Evolutionary conservation across 2,329 filamentous ascomycete genomes (phyloP).

Genomic region (Cercospora sojina): DNA sequence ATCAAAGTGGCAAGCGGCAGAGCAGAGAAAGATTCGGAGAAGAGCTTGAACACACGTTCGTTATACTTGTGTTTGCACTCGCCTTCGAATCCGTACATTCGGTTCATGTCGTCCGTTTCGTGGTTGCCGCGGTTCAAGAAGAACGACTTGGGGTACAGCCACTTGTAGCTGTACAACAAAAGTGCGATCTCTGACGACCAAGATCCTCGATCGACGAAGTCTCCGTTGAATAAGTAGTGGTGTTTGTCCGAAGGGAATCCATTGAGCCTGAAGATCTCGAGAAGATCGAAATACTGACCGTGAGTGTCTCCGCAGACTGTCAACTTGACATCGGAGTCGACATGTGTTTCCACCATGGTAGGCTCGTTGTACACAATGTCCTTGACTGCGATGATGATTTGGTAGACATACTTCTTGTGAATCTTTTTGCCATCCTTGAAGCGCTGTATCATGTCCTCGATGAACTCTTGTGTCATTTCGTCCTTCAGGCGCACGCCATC

Average conservation of each 20-base stretch:
- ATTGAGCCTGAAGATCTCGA: constrained; percentile 93
- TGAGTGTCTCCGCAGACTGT: constrained; percentile 98
- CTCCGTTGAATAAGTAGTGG: constrained; percentile 95
- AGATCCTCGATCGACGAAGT: constrained; percentile 95
- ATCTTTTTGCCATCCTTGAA: constrained; percentile 97
- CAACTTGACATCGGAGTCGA: constrained; percentile 73
- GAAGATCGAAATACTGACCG: constrained; percentile 95
- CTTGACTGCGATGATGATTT: constrained; percentile 88
- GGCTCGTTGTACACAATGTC: constrained; percentile 88
- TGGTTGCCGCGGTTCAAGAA: constrained; percentile 98
- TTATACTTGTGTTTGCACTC: constrained; percentile 99
- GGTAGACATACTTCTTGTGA: constrained; percentile 94
- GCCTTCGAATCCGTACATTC: constrained; percentile 96
- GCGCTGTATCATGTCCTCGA: constrained; percentile 93
- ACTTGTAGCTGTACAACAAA: constrained; percentile 93
- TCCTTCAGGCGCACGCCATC: constrained; percentile 76
- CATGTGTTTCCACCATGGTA: constrained; percentile 92
- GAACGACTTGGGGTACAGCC: constrained; percentile 77
- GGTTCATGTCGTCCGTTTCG: constrained; percentile 92
- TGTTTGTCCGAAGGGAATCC: constrained; percentile 82
- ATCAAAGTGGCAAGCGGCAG: constrained; percentile 89
- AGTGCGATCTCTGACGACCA: constrained; percentile 98
- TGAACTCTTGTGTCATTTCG: constrained; percentile 93
- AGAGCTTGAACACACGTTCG: constrained; percentile 92
- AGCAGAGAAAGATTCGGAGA: constrained; percentile 96